Conservation (phyloP, 495 filamentous ascomycete genomes). For the Trichoderma orchidacearum region DNA sequence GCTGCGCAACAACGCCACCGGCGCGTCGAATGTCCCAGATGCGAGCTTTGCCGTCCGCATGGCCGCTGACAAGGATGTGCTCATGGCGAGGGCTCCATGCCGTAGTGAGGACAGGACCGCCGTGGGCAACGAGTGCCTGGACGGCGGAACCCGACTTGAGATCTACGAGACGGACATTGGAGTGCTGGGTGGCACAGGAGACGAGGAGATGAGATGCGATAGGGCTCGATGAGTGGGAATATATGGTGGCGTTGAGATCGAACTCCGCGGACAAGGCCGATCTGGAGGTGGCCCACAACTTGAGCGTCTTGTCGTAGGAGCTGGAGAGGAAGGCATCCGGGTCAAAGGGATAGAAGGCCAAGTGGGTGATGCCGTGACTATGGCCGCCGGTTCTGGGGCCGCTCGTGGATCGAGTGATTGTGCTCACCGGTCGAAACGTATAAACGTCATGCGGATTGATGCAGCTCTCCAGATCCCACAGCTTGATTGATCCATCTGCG, state of each 20-base stretch:
- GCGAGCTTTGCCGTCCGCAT: conserved; percentile 62
- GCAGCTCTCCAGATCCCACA: conserved; percentile 68
- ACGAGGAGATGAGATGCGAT: conserved; percentile 60
- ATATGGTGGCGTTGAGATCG: conserved; percentile 54
- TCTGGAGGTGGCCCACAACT: conserved; percentile 58
- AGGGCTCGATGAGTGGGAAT: conserved; percentile 63
- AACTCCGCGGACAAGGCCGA: conserved; percentile 51
- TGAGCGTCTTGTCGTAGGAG: conserved; percentile 73
- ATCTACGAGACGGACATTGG: conserved; percentile 68
- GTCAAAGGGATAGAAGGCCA: conserved; percentile 85
- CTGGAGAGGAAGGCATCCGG: conserved; percentile 63
- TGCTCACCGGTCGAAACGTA: conserved; percentile 34
- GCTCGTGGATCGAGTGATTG: conserved; percentile 14
- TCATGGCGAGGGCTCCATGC: conserved; percentile 69
- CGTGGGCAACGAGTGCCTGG: conserved; percentile 46
- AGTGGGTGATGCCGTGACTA: conserved; percentile 67
- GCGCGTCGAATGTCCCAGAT: conserved; percentile 75
- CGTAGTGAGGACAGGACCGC: conserved; percentile 56
- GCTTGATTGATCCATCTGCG: conserved; percentile 58
- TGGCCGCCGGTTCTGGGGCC: conserved; percentile 28
- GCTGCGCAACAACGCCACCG: conserved; percentile 53
- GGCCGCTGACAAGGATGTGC: conserved; percentile 65
- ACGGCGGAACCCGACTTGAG: conserved; percentile 61
- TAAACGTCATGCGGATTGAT: conserved; percentile 19
- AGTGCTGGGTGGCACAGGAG: conserved; percentile 72